These are phyloP conservation scores for Apiospora sp. DNA, from an alignment of 2,329 filamentous ascomycete genomes.

Conservation along the genomic window DNA sequence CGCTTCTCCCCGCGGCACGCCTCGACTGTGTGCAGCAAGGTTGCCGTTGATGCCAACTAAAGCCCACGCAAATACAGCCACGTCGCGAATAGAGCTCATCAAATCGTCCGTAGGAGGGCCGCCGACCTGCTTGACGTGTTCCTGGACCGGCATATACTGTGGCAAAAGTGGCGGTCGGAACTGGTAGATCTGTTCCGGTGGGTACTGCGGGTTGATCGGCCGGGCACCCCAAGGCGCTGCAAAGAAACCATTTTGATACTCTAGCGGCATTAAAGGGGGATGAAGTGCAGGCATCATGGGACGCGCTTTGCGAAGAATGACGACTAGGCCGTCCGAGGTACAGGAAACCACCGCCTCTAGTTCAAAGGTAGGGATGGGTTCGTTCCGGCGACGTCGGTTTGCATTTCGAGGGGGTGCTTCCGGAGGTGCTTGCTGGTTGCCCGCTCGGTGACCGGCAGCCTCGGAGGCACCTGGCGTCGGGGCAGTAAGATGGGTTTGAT, in stretches of 20 bases:
- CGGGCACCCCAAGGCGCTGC: conserved; percentile 81
- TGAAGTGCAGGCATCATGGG: conserved; percentile 70
- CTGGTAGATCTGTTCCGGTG: conserved; percentile 52
- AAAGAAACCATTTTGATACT: conserved; percentile 71
- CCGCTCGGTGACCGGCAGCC: neutral
- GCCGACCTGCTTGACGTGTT: conserved; percentile 54
- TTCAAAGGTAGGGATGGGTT: conserved; percentile 63
- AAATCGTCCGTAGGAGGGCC: conserved; percentile 69
- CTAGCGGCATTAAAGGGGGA: conserved; percentile 55
- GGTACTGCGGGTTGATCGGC: conserved; percentile 61
- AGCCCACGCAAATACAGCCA: conserved; percentile 89
- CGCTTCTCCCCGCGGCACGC: conserved; percentile 69
- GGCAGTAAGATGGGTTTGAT: conserved; percentile 25
- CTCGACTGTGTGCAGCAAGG: conserved; percentile 69
- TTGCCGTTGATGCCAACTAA: conserved; percentile 82
- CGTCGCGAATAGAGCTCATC: conserved; percentile 83
- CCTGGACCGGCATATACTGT: conserved; percentile 54
- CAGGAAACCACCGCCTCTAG: conserved; percentile 92
- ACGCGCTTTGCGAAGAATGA: conserved; percentile 78
- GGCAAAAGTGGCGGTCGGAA: conserved; percentile 53
- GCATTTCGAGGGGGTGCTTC: conserved; percentile 34
- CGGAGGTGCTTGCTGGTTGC: conserved; percentile 25
- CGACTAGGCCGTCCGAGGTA: conserved; percentile 86
- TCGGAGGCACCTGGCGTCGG: neutral
- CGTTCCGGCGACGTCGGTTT: conserved; percentile 35